Conservation (phyloP, 805 yeast species). For the Sugiyamaella qingdaonensis region DNA sequence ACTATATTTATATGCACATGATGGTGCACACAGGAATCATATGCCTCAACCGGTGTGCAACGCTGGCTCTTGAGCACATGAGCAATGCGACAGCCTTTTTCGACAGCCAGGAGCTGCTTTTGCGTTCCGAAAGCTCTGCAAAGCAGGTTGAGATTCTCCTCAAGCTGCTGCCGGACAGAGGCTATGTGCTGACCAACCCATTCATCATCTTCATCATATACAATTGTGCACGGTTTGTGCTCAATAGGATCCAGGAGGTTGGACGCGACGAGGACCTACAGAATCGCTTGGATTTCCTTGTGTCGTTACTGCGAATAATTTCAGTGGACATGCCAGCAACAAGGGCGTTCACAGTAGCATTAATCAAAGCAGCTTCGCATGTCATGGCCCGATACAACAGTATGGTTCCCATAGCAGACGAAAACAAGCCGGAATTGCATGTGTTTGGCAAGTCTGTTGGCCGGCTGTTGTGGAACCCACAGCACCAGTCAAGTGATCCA, state of each 20-base stretch:
- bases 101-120: background rate
- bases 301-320: background rate
- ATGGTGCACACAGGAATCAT: slow-evolving; percentile 1
- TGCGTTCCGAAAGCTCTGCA: background rate
- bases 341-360: background rate
- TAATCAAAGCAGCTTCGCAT: background rate
- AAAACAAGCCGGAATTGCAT: background rate
- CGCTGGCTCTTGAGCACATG: slow-evolving; percentile 1
- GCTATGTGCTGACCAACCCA: background rate
- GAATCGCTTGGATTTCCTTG: background rate
- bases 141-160: background rate
- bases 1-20: slow-evolving; percentile 2
- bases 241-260: background rate
- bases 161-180: background rate
- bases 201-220: background rate
- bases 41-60: background rate
- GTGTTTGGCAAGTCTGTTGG: slow-evolving; percentile 2
- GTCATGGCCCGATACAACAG: background rate
- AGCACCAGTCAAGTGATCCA: background rate
- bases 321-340: background rate
- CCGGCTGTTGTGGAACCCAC: background rate
- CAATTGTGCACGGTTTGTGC: background rate
- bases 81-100: background rate
- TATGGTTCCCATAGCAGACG: background rate
- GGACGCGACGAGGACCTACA: background rate